These are phyloP conservation scores for Barbarea vulgaris DNA, from an alignment of 345 rosid species.

Conservation along the genomic window DNA sequence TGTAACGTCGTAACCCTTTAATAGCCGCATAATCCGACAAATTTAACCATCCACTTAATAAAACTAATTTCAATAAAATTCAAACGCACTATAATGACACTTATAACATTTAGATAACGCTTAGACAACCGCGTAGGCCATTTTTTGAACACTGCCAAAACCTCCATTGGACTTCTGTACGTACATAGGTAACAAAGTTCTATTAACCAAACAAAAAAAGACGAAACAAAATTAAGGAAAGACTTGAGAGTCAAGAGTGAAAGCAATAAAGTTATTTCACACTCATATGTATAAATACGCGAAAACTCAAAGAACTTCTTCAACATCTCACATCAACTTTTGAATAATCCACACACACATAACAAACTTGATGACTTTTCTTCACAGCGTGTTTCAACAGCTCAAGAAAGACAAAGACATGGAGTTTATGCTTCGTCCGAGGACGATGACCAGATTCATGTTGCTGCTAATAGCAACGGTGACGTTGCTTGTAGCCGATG, in stretches of 20 bases:
- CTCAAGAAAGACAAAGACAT: conserved; percentile 15
- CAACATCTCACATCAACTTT: too few relatives aligned
- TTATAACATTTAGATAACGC: neutral
- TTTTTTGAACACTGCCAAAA: neutral
- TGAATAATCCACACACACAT: neutral
- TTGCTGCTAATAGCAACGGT: conserved; percentile 14
- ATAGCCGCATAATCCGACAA: too few relatives aligned
- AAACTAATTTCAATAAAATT: too few relatives aligned
- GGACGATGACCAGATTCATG: conserved; percentile 13
- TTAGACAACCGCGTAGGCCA: neutral
- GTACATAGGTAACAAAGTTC: neutral
- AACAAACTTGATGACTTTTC: conserved; percentile 20
- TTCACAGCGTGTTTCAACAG: neutral
- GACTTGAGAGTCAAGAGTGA: too few relatives aligned
- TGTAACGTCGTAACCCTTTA: too few relatives aligned
- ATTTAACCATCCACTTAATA: too few relatives aligned
- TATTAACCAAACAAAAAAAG: too few relatives aligned
- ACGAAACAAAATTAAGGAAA: too few relatives aligned
- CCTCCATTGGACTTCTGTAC: neutral
- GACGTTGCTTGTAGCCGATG: conserved; percentile 31
- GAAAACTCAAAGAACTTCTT: conserved; percentile 28
- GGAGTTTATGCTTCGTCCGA: conserved; percentile 9
- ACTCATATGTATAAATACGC: conserved; percentile 25
- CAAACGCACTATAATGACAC: too few relatives aligned
- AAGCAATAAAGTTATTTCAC: too few relatives aligned